Base-by-base conservation (phyloP, 495 filamentous ascomycete genomes). In the Penicillium lividum region DNA sequence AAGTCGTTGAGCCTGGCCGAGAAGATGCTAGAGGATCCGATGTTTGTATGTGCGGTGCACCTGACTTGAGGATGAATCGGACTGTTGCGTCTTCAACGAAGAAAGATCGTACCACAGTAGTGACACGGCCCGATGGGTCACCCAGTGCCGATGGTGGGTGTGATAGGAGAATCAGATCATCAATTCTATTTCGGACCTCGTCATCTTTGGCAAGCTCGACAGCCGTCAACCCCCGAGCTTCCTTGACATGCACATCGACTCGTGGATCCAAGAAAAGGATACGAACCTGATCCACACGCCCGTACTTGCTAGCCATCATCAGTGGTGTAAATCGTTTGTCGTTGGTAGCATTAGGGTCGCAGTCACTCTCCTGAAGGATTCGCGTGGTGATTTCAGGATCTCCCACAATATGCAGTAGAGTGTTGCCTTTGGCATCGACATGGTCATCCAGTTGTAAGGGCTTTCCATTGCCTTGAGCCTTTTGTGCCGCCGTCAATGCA, bases 291-390 rank as follows among this genome's bases (percentile, higher is more conserved):
- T 97, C 94, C 16, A 96, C 88, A 46, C 95, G 84, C 27, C 93
- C 94, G 65, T 97, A 99, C 73, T 99, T 99, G 79, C 92, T 97
- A n/a, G 93, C 93, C 55, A 98, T 90, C 95, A 99, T 99, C 51
- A 99, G 77, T 1, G 95, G 85, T 0, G 95, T 99, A 65, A 98
- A 98, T 48, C 82, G 88, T 77, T 92, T 97, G 66, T 98, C 95
- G 65, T 99, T 99, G 0, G 87, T 89, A 0, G 94, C 94, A 72
- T 99, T 99, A 36, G 92, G 90, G 68, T 98, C 92, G 16, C 91
- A 86, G 63, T 99, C 95, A 70, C 92, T 94, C 43, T 87, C 83
- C 53, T 86, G 77, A 3, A 99, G 75, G 27, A 97, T 90, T 36
- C 83, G 83, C 29, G 84, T 58, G 1, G 89, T 90, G 54, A 98